These are phyloP conservation scores for Aaosphaeria arxii DNA, from an alignment of 2,329 filamentous ascomycete species.

Conservation along the genomic window DNA sequence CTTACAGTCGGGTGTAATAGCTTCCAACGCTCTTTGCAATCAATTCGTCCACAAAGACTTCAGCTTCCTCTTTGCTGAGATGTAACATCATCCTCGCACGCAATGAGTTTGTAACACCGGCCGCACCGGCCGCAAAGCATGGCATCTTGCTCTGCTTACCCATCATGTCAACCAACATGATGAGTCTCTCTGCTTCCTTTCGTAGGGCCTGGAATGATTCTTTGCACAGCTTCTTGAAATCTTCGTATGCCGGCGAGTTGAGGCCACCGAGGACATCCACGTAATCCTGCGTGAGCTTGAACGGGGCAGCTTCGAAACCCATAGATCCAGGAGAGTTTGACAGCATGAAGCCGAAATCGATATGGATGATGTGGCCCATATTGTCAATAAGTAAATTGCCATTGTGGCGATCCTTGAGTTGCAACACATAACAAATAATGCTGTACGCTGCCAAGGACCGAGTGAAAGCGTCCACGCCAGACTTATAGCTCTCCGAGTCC, in stretches of 20 bases:
- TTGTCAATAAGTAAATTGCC: conserved; percentile 84
- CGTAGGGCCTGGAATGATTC: conserved; percentile 79
- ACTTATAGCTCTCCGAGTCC: conserved; percentile 66
- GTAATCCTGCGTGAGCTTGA: conserved; percentile 84
- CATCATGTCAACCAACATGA: conserved; percentile 83
- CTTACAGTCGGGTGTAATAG: conserved; percentile 82
- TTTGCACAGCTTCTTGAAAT: conserved; percentile 78
- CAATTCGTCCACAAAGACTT: conserved; percentile 78
- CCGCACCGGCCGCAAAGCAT: conserved; percentile 73
- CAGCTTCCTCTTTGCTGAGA: conserved; percentile 76
- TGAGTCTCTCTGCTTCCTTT: conserved; percentile 74
- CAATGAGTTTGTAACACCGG: conserved; percentile 66
- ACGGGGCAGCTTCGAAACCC: conserved; percentile 81
- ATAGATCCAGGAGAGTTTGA: conserved; percentile 82
- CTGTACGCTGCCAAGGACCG: conserved; percentile 81
- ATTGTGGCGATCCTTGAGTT: conserved; percentile 84
- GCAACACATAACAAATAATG: conserved; percentile 78
- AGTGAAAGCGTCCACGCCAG: conserved; percentile 75
- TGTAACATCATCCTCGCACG: conserved; percentile 78
- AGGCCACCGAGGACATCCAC: conserved; percentile 78
- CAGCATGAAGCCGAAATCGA: conserved; percentile 88
- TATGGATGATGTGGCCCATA: conserved; percentile 82
- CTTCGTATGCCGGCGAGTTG: conserved; percentile 66
- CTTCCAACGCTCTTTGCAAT: conserved; percentile 79
- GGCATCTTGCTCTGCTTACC: conserved; percentile 80